Evolutionary conservation across 306 rosid species (phyloP), one percentile per base, ranked within the genome.

Genomic region (Lathyrus tuberosus): DNA sequence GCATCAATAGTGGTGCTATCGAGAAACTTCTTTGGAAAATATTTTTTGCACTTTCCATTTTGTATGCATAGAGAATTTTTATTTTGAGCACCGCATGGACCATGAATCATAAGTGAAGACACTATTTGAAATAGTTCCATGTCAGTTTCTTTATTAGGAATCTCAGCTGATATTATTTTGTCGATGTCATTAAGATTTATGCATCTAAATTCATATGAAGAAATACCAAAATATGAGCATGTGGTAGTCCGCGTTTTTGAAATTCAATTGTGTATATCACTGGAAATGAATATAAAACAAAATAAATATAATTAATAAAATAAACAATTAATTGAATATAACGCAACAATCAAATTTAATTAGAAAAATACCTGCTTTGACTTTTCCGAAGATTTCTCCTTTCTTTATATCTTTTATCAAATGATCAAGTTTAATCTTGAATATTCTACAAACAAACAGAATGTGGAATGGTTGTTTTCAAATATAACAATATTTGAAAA

Each of bases 31-130:
- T 47, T 47, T 2, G 53, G 22, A 47, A 47, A 47, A 49, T 49
- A 49, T 49, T 49, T 48, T 18, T 28, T 51, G 15, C 28, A 51
- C 7, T 51, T 51, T 18, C 30, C 58, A 18, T 18, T 51, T 8
- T 17, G 58, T 6, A 18, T 18, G 58, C 58, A 51, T 18, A 30
- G 30, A 17, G 28, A 51, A 8, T 51, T 18, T 18, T 20, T 18
- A 51, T 51, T 51, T 10, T 51, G 58, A 51, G 17, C 58, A 8
- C 57, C 57, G 10, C 13, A 51, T 17, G 57, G 57, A 51, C 54
- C 24, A 48, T 16, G 54, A 48, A 48, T 48, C 10, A 48, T 48
- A 48, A 48, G 54, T n/a, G 24, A 16, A 48, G 24, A 16, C 11
- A 48, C 54, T 48, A 15, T 48, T 15, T 48, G 16, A 48, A 48